phyloP scores from a whole-genome alignment of 2,329 filamentous ascomycete species.

The Penicillium sp. region DNA sequence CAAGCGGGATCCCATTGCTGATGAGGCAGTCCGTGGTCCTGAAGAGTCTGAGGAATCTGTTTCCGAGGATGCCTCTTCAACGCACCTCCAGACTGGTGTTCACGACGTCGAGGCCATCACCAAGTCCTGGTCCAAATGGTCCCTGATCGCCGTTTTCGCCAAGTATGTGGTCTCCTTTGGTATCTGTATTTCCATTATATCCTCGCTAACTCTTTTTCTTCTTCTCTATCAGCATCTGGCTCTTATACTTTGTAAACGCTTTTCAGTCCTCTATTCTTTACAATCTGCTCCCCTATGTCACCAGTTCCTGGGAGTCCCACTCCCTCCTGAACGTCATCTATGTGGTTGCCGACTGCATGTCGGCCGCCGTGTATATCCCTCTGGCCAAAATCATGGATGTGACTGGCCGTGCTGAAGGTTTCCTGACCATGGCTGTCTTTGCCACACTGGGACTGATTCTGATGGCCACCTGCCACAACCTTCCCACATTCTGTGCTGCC shows the following conservation, averaged over 20 bases:
- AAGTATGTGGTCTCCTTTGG: no score
- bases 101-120: no score
- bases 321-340: no score
- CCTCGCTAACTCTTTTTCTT: no score
- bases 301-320: conserved; percentile 43
- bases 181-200: no score
- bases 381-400: conserved; percentile 52
- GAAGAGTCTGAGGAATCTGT: no score
- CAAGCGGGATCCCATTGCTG: no score
- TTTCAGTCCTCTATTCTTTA: conserved; percentile 26
- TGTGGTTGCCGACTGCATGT: conserved; percentile 45
- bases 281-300: conserved; percentile 39
- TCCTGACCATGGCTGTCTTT: conserved; percentile 39
- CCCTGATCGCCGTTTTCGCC: no score
- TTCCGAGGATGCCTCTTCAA: no score
- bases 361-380: conserved; percentile 48
- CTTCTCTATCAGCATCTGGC: conserved; percentile 33
- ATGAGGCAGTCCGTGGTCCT: no score
- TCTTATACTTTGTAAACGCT: conserved; percentile 30
- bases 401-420: conserved; percentile 51
- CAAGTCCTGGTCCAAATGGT: no score
- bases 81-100: no score
- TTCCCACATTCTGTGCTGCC: conserved; percentile 52
- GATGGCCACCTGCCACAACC: conserved; percentile 51
- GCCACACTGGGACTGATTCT: conserved; percentile 45